Base-by-base conservation (phyloP, 2,329 filamentous ascomycete genomes). In the Cytospora leucostoma region DNA sequence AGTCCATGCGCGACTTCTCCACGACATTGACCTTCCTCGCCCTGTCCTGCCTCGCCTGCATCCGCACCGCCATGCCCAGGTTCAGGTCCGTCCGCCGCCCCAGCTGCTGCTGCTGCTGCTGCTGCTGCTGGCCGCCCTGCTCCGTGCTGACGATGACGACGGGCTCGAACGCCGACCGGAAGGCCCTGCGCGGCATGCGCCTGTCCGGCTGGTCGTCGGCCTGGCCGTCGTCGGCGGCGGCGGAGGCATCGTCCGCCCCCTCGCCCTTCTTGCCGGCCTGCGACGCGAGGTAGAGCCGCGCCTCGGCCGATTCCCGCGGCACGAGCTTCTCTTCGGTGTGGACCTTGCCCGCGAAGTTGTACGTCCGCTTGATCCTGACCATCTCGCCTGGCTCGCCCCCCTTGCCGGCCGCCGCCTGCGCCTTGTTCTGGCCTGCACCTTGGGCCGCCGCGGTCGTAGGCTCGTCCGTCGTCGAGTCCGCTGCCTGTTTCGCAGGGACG, bases 281-380 rank as follows among this genome's bases (percentile, higher is more conserved):
- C 0, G 83, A 83, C 1, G 83, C 83, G 15, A 89, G 80, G 68
- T 86, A 88, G 12, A 89, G 79, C 66, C 82, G 85, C 51, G 86
- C 88, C 72, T 90, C 88, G 60, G 87, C 87, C 0, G 87, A 89
- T 70, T 85, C 81, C 52, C 84, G 81, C 4, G 85, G 78, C 1
- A 92, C 87, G 12, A 88, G 76, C 72, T 90, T 91, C 71, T 91
- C 87, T 70, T 92, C 89, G 0, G 83, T 89, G 69, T 90, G 86
- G 13, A 88, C 81, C 70, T 89, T 85, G 35, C 89, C 90, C 40
- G 89, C 90, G 69, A 92, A 92, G 69, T 88, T 89, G 75, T 91
- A 92, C 15, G 85, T 88, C 35, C 88, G 86, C 69, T 87, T 89
- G 66, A 92, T 88, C 65, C 82, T 83, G 69, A 92, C 80, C 76